Evolutionary conservation across 2,329 filamentous ascomycete species (phyloP).

Genomic region (Metarhizium album): DNA sequence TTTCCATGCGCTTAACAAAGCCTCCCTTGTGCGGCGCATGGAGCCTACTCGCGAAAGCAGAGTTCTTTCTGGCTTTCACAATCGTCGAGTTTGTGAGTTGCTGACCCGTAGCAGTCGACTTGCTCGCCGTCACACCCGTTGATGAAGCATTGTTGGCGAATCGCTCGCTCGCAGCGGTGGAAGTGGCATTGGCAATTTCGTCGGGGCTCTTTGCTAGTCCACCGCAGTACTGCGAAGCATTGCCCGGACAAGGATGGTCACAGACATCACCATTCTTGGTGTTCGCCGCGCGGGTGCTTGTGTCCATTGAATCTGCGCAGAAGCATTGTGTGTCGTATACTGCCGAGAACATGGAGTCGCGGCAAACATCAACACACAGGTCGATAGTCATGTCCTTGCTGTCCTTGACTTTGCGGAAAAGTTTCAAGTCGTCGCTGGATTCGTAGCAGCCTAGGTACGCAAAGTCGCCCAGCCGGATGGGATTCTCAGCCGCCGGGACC

Average conservation of each 20-base stretch:
- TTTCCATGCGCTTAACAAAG: not conserved
- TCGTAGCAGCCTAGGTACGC: constrained; percentile 31
- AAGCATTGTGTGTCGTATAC: constrained; percentile 31
- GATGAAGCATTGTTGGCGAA: not conserved
- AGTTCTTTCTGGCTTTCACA: not conserved
- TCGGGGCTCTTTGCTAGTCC: constrained; percentile 17
- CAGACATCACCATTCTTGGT: constrained; percentile 15
- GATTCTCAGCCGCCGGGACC: constrained; percentile 17
- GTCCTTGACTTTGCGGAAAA: constrained; percentile 22
- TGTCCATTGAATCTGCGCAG: constrained; percentile 31
- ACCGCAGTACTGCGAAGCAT: constrained; percentile 30
- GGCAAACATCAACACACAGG: constrained; percentile 28
- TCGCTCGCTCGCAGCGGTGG: not conserved
- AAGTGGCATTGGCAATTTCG: constrained; percentile 3
- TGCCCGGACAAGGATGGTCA: constrained; percentile 29
- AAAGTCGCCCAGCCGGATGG: constrained; percentile 21
- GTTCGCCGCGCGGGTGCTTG: constrained; percentile 23
- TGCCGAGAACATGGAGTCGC: constrained; percentile 26
- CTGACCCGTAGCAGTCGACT: not conserved
- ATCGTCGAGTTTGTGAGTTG: not conserved
- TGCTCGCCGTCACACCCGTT: not conserved
- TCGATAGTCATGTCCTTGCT: constrained; percentile 27
- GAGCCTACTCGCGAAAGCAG: not conserved
- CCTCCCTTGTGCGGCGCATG: not conserved
- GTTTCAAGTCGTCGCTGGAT: constrained; percentile 23